Evolutionary conservation across 345 rosid genomes (phyloP).

Genomic region (Eucalyptus grandis): DNA sequence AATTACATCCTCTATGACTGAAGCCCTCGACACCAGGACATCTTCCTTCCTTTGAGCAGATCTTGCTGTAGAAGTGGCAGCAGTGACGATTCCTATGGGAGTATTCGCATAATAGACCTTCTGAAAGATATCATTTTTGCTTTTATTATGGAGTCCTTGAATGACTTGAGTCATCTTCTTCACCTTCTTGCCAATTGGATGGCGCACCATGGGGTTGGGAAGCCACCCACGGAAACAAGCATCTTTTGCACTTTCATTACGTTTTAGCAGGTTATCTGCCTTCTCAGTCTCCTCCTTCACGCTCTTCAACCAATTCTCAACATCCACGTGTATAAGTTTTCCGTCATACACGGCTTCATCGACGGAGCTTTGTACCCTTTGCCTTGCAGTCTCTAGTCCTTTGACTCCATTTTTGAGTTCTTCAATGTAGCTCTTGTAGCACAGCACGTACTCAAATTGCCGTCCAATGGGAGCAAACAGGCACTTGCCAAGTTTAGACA

Average conservation of each 20-base stretch:
- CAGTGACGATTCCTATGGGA: no score
- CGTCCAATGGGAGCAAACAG: not conserved
- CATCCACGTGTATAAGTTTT: rapidly evolving
- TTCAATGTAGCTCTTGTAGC: not conserved
- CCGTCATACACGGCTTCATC: rapidly evolving
- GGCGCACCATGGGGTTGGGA: no score
- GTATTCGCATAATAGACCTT: rapidly evolving
- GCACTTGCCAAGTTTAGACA: not conserved
- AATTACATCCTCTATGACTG: rapidly evolving
- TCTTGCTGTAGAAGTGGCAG: rapidly evolving
- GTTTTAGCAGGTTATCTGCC: rapidly evolving
- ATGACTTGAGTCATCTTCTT: no score
- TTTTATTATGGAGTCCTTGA: no score
- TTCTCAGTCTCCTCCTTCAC: no score
- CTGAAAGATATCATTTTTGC: rapidly evolving
- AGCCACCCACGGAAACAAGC: no score
- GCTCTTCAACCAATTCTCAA: no score
- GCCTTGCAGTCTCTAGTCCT: rapidly evolving
- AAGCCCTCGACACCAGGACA: rapidly evolving
- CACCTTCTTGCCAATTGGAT: no score
- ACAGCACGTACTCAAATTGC: not conserved
- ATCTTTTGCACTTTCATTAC: rapidly evolving
- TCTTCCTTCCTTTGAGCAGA: rapidly evolving
- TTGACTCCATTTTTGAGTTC: not conserved
- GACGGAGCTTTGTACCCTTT: not conserved